Conservation (phyloP, 73 alveolate species). For the Tetrahymena elliotti region DNA sequence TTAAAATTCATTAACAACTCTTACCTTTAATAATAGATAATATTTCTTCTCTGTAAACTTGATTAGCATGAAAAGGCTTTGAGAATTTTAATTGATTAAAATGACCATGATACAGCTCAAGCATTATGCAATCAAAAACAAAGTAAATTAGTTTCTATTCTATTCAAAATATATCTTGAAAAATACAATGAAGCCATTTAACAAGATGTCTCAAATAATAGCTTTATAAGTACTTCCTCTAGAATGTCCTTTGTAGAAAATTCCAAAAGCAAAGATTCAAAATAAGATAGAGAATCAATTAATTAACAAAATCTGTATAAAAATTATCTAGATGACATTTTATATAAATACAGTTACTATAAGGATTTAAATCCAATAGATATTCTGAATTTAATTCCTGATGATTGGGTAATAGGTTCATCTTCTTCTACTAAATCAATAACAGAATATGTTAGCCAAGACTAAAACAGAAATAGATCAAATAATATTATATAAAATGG, state of each 20-base stretch:
- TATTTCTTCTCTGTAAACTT: background rate
- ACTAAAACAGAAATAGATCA: background rate
- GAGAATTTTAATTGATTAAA: background rate
- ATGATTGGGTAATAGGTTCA: background rate
- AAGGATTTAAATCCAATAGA: background rate
- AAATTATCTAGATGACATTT: background rate
- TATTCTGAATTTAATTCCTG: background rate
- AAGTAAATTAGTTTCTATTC: background rate
- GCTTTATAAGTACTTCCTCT: background rate
- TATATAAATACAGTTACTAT: background rate
- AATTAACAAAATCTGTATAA: background rate
- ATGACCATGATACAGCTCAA: background rate
- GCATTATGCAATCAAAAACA: background rate
- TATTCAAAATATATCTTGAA: background rate
- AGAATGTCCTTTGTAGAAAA: background rate
- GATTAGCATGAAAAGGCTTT: background rate
- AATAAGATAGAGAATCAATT: background rate
- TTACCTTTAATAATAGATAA: background rate
- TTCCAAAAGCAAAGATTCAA: background rate
- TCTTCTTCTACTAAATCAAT: background rate
- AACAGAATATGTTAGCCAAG: background rate
- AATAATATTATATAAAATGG: background rate
- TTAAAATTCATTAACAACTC: background rate
- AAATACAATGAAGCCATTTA: background rate
- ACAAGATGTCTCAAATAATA: background rate